phyloP scores from a whole-genome alignment of 768 basidiomycete genomes.

The Coprinellus micaceus region DNA sequence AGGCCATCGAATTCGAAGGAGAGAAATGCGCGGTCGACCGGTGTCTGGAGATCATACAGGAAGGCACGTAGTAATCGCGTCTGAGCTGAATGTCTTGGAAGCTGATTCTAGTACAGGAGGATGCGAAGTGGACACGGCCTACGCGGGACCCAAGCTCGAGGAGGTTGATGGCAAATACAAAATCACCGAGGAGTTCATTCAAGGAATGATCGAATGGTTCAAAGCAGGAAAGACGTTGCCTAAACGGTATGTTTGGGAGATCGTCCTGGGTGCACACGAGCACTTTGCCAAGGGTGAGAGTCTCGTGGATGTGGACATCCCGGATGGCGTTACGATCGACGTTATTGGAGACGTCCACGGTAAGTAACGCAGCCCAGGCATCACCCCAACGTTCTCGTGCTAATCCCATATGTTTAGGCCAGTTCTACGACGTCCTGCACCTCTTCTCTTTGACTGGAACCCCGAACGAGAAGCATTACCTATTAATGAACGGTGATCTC shows the following conservation, averaged over 20 bases:
- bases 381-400: constrained; percentile 1
- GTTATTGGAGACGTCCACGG: constrained; percentile 97
- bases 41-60: constrained; percentile 73
- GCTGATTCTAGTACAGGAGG: constrained; percentile 45
- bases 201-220: constrained; percentile 86
- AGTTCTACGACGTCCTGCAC: constrained; percentile 93
- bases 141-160: constrained; percentile 70
- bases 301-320: constrained; percentile 70
- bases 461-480: constrained; percentile 79
- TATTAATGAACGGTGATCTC: constrained; percentile 93
- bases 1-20: constrained; percentile 93
- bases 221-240: constrained; percentile 92
- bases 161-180: constrained; percentile 62
- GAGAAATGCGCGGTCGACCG: constrained; percentile 75
- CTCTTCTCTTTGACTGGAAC: constrained; percentile 81
- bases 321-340: constrained; percentile 79
- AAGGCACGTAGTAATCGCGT: constrained; percentile 48
- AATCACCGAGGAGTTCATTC: constrained; percentile 77
- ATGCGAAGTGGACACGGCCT: constrained; percentile 72
- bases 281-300: constrained; percentile 75
- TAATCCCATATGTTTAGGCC: constrained; percentile 48
- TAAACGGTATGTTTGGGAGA: constrained; percentile 92
- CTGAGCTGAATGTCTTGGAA: not conserved
- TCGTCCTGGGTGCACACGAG: constrained; percentile 80
- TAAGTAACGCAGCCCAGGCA: constrained; percentile 27